Percentiles rank a stretch among this genome's conserved stretches.
Evolutionary conservation across 108 stramenopile genomes (phyloP).

Genomic region (Nannochloropsis gaditana): DNA sequence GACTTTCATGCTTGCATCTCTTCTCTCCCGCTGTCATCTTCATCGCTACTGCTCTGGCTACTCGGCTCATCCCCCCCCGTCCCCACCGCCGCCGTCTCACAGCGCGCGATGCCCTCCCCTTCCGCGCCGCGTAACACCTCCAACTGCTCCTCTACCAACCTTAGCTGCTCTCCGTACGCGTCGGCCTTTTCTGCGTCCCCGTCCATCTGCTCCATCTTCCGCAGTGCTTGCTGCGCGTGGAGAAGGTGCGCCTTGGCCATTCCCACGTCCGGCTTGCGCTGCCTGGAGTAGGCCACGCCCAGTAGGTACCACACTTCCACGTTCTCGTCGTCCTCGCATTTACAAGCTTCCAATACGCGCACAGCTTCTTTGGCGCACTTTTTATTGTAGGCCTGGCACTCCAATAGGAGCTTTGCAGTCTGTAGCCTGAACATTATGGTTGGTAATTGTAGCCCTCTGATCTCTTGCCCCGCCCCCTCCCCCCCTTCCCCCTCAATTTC

Average conservation of each 20-base stretch:
- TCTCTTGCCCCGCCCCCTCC: neutral
- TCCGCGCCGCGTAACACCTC: neutral
- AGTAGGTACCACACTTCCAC: slow-evolving; percentile 20
- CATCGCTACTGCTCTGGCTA: neutral
- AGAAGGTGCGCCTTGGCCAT: neutral
- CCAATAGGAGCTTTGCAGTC: neutral
- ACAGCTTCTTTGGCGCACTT: neutral
- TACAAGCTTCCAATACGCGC: neutral
- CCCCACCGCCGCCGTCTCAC: neutral
- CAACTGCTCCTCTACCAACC: slow-evolving; percentile 19
- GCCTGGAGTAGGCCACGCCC: neutral
- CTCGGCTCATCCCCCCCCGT: neutral
- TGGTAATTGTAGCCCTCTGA: neutral
- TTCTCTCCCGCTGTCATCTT: neutral
- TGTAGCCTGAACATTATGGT: neutral
- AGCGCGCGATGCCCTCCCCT: neutral
- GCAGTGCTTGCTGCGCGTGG: neutral
- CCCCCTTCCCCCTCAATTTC: neutral
- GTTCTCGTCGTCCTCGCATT: slow-evolving; percentile 3
- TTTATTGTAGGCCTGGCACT: neutral
- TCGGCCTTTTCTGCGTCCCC: neutral
- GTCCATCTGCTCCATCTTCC: neutral
- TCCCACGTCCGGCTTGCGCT: neutral
- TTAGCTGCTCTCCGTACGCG: neutral
- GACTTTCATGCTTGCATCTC: neutral